Evolutionary conservation across 73 alveolate species (phyloP), one percentile per base, ranked within the genome.

Genomic region (Paramecium pentaurelia): DNA sequence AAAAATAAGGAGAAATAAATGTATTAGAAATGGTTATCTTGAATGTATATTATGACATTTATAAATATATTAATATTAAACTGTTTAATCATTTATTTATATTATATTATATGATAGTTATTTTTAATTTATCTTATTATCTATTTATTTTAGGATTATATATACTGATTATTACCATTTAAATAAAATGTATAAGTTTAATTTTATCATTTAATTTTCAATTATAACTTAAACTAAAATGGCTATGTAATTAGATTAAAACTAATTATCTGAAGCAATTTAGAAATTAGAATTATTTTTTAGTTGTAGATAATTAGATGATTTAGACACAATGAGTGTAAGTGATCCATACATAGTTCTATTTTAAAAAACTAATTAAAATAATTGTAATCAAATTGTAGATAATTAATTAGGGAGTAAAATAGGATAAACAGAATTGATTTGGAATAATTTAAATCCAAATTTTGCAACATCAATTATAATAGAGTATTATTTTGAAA

Each of bases 401-500:
- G 9, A 10, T 34, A 38, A 75, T 8, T 1, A 32, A n/a, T 14
- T 54, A 75, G 88, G 96, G 93, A 32, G 64, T 34, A 45, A 60
- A 28, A 75, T 92, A 12, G 99, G 98, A n/a, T 60, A 85, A 54
- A 95, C 99, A 20, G 99, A 95, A 73, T 60, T 59, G 60, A 77
- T 87, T 8, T 37, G 86, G 38, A 93, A 96, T 80, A 93, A 96
- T 77, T 89, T 95, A 10, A 95, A 96, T 80, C 99, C 99, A 9
- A 94, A 95, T 58, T 96, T 96, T 86, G 87, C 94, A 38, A 92
- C 68, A 59, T 60, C 94, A 47, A 88, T 96, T 92, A 77, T 25
- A 20, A 37, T 96, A 4, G 93, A 93, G 16, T 96, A 87, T 92
- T 86, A 54, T 70, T 96, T 96, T 71, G 99, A 96, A 93, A 83